Evolutionary conservation across 2,329 filamentous ascomycete genomes (phyloP).

Genomic region (Hypoxylon rubiginosum): DNA sequence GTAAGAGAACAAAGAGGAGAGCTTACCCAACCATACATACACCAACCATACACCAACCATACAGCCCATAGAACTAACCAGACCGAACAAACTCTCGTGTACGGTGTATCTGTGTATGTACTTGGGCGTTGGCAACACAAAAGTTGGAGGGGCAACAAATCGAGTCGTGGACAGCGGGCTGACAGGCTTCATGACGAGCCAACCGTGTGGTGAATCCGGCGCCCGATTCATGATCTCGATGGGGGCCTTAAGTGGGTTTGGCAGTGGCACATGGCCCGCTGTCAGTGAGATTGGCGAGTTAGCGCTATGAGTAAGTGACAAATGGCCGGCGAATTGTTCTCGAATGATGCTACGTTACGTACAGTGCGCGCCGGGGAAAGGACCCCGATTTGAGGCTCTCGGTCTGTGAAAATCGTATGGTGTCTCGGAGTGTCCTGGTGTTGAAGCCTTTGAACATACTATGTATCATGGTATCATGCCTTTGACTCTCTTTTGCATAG

Average conservation of each 20-base stretch:
- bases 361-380: constrained; percentile 1
- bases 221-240: not conserved
- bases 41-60: no score
- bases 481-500: not conserved
- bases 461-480: no score
- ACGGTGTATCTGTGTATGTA: no score
- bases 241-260: not conserved
- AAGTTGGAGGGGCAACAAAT: not conserved
- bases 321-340: constrained; percentile 31
- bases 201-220: not conserved
- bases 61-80: no score
- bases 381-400: not conserved
- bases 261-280: constrained; percentile 26
- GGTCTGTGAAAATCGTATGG: not conserved
- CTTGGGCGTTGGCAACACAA: no score
- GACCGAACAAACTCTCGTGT: not conserved
- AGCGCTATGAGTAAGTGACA: constrained; percentile 29
- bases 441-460: constrained; percentile 10
- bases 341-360: constrained; percentile 36
- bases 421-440: constrained; percentile 6
- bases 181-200: not conserved
- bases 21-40: constrained; percentile 6
- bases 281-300: constrained; percentile 32
- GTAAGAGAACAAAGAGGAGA: not conserved
- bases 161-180: not conserved